phyloP scores from a whole-genome alignment of 2,329 filamentous ascomycete genomes.

The Alternaria dauci region DNA sequence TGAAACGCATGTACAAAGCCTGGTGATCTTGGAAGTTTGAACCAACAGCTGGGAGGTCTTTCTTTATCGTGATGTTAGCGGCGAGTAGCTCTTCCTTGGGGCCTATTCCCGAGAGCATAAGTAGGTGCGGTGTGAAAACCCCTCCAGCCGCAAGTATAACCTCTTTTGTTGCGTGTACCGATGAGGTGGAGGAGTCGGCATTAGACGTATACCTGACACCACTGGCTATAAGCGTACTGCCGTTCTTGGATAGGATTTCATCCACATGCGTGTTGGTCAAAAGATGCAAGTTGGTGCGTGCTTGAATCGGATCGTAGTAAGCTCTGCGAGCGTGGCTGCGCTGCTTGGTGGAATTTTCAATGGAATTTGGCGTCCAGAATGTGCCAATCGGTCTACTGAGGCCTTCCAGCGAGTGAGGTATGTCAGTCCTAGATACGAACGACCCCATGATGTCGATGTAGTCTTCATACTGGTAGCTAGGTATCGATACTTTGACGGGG shows the following conservation, averaged over 20 bases:
- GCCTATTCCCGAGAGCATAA: constrained; percentile 69
- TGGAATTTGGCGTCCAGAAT: constrained; percentile 34
- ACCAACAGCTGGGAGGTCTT: constrained; percentile 28
- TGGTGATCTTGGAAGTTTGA: constrained; percentile 35
- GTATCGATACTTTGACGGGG: constrained; percentile 23
- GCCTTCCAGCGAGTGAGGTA: constrained; percentile 16
- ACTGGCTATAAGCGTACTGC: constrained; percentile 7
- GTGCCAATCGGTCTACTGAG: constrained; percentile 25
- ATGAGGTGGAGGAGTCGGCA: background rate
- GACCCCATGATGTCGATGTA: constrained; percentile 16
- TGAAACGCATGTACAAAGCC: constrained; percentile 13
- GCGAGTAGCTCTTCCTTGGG: constrained; percentile 10
- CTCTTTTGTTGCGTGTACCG: constrained; percentile 49
- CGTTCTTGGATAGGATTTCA: constrained; percentile 14
- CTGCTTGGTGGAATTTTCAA: constrained; percentile 16
- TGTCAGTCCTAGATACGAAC: constrained; percentile 11
- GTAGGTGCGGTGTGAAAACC: constrained; percentile 67
- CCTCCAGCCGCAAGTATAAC: constrained; percentile 65
- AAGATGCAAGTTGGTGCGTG: constrained; percentile 13
- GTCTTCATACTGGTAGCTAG: constrained; percentile 26
- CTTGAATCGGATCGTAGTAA: constrained; percentile 22
- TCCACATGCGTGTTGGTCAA: constrained; percentile 21
- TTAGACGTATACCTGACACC: constrained; percentile 21
- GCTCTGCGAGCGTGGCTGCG: constrained; percentile 18
- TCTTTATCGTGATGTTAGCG: constrained; percentile 13